Base-by-base conservation (phyloP, 2,329 filamentous ascomycete genomes). In the Colletotrichum abscissum region DNA sequence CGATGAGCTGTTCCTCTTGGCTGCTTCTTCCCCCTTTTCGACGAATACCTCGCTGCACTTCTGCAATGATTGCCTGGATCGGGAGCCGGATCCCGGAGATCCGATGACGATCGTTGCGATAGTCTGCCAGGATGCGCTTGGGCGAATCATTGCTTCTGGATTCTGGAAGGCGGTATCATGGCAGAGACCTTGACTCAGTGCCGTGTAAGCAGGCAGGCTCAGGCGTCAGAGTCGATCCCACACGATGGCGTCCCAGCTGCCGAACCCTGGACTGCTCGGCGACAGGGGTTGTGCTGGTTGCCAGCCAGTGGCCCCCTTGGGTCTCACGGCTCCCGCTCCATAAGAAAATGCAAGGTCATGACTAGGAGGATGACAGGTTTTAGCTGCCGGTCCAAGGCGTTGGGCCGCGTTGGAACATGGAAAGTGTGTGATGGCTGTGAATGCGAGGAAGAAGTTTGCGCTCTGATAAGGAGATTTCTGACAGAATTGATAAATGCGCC, bases 281-380 rank as follows among this genome's bases (percentile, higher is more conserved):
- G 28, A 54, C 60, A 54, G 60, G 59, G 28, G 12, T 30, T 9
- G 28, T 26, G n/a, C 6, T 42, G 38, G 38, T 16, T 35, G 42
- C 11, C 9, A 14, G 46, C 28, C 42, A 42, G 38, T 42, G 38
- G 38, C 42, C n/a, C 42, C 42, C 33, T 22, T 22, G 42, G 42
- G 38, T 19, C 38, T 42, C 38, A 16, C 35, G 38, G 38, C 38
- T 42, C 12, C 42, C 26, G 60, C 57, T 22, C 30, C 33, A 19
- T 60, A 24, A 28, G 26, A n/a, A 42, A 42, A 59, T 59, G 65
- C 57, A 49, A 49, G 38, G 33, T 24, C 70, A 72, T 72, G 66
- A 72, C 66, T 72, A 72, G 66, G 59, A 33, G 19, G 49, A n/a
- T 46, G 58, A 6, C 46, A 9, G 28, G 63, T 58, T 49, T 46